phyloP scores from a whole-genome alignment of 176 grass and related monocot species.

The Oryza nivara region DNA sequence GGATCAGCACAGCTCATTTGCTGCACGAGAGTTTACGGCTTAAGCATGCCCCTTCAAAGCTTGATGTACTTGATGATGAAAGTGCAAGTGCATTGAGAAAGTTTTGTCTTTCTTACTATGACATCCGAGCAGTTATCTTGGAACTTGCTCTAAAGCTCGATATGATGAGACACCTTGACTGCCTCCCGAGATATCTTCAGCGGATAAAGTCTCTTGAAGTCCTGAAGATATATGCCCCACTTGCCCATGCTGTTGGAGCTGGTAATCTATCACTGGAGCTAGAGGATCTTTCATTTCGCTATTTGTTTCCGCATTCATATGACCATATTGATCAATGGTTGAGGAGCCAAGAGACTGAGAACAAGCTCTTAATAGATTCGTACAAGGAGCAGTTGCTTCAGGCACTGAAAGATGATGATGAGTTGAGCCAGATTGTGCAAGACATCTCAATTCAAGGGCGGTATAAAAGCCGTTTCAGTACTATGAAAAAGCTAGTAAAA shows the following conservation, averaged over 20 bases:
- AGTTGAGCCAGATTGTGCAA: constrained; percentile 63
- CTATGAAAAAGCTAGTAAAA: constrained; percentile 94
- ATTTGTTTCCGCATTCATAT: constrained; percentile 89
- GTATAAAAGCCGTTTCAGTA: constrained; percentile 95
- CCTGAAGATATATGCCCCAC: constrained; percentile 89
- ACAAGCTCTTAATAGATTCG: constrained; percentile 57
- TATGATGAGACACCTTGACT: constrained; percentile 76
- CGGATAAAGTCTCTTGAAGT: constrained; percentile 82
- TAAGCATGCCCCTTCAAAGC: constrained; percentile 72
- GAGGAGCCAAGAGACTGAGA: constrained; percentile 68
- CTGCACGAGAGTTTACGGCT: constrained; percentile 83
- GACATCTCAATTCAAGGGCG: constrained; percentile 69
- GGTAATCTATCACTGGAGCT: constrained; percentile 78
- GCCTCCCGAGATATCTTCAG: constrained; percentile 75
- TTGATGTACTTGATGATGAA: constrained; percentile 78
- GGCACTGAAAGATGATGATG: constrained; percentile 61
- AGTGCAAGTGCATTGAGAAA: constrained; percentile 67
- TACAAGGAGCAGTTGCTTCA: constrained; percentile 69
- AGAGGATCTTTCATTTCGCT: constrained; percentile 90
- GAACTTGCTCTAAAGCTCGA: constrained; percentile 82
- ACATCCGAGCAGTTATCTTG: constrained; percentile 86
- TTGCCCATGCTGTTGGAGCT: constrained; percentile 85
- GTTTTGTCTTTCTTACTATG: constrained; percentile 86
- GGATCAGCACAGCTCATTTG: constrained; percentile 61
- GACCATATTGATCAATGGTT: constrained; percentile 74